Percentiles rank a stretch among this genome's conserved stretches.
Evolutionary conservation across 768 basidiomycete species (phyloP).

Genomic region (Gelatoporia subvermispora): DNA sequence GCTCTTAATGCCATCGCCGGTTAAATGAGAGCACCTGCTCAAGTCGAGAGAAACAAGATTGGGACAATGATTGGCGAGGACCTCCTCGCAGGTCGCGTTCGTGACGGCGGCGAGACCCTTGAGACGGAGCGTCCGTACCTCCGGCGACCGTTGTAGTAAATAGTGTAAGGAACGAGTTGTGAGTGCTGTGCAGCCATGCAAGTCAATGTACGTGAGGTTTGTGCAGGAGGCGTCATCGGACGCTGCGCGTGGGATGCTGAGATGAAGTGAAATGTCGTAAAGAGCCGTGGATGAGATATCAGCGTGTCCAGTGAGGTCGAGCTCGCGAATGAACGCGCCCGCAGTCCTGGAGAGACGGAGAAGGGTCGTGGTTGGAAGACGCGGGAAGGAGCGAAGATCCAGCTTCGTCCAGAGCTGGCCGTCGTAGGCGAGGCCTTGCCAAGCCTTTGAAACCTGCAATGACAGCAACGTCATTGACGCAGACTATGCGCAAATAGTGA

Average conservation of each 20-base stretch:
- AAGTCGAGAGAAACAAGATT: constrained; percentile 60
- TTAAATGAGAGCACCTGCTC: constrained; percentile 64
- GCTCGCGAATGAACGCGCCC: constrained; percentile 57
- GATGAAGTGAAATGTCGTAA: constrained; percentile 45
- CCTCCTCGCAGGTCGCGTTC: constrained; percentile 61
- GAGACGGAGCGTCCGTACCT: constrained; percentile 52
- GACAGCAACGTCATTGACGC: constrained; percentile 8
- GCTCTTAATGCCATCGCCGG: constrained; percentile 53
- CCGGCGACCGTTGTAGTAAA: constrained; percentile 62
- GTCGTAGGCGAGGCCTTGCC: constrained; percentile 74
- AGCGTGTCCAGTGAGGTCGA: constrained; percentile 64
- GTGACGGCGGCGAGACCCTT: constrained; percentile 67
- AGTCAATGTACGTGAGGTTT: constrained; percentile 64
- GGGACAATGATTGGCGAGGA: constrained; percentile 56
- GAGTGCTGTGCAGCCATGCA: constrained; percentile 67
- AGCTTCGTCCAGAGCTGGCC: constrained; percentile 80
- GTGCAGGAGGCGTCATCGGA: constrained; percentile 43
- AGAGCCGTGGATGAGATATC: constrained; percentile 45
- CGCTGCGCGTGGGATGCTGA: constrained; percentile 40
- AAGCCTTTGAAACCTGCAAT: constrained; percentile 67
- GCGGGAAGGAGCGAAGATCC: constrained; percentile 59
- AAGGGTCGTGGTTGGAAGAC: constrained; percentile 46
- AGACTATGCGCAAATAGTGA: constrained; percentile 1
- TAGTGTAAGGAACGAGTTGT: constrained; percentile 64
- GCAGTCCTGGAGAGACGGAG: constrained; percentile 46